Percentiles rank a stretch among this genome's conserved stretches.
phyloP scores from a whole-genome alignment of 2,329 filamentous ascomycete species.

The Fusarium subtropicale region DNA sequence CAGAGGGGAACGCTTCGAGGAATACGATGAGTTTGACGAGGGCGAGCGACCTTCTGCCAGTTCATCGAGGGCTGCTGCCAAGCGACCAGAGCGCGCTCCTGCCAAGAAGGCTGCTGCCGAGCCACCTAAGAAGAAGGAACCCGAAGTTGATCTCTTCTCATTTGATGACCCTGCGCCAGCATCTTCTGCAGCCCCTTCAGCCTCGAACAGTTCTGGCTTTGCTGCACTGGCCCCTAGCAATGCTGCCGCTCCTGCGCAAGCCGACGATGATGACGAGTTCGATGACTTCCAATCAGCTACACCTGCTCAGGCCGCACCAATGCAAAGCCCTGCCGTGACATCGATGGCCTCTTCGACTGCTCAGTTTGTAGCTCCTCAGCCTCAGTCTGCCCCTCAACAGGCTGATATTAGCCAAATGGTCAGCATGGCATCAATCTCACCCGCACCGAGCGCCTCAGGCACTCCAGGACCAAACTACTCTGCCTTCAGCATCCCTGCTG shows the following conservation, averaged over 20 bases:
- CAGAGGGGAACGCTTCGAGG: constrained; percentile 84
- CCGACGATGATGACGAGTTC: constrained; percentile 83
- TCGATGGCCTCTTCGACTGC: constrained; percentile 66
- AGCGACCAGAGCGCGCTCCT: constrained; percentile 49
- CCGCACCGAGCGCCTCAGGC: constrained; percentile 68
- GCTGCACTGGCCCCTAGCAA: constrained; percentile 55
- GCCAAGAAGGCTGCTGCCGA: constrained; percentile 63
- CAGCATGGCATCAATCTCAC: constrained; percentile 83
- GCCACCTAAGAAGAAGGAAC: constrained; percentile 82
- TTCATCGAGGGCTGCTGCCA: constrained; percentile 58
- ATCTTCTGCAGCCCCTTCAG: constrained; percentile 57
- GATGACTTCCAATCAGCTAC: constrained; percentile 96
- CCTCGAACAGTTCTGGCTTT: constrained; percentile 61
- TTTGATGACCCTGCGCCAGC: constrained; percentile 81
- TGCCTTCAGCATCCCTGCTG: constrained; percentile 61
- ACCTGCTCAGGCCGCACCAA: constrained; percentile 63
- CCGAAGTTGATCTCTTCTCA: constrained; percentile 92
- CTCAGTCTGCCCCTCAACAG: constrained; percentile 84
- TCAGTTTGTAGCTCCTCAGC: constrained; percentile 84
- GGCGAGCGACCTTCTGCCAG: constrained; percentile 63
- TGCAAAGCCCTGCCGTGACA: constrained; percentile 60
- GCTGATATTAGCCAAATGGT: constrained; percentile 84
- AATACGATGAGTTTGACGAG: constrained; percentile 97
- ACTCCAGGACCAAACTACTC: constrained; percentile 72
- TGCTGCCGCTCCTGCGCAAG: constrained; percentile 48